phyloP scores from a whole-genome alignment of 2,329 filamentous ascomycete genomes.

The Hypoxylon sp. region DNA sequence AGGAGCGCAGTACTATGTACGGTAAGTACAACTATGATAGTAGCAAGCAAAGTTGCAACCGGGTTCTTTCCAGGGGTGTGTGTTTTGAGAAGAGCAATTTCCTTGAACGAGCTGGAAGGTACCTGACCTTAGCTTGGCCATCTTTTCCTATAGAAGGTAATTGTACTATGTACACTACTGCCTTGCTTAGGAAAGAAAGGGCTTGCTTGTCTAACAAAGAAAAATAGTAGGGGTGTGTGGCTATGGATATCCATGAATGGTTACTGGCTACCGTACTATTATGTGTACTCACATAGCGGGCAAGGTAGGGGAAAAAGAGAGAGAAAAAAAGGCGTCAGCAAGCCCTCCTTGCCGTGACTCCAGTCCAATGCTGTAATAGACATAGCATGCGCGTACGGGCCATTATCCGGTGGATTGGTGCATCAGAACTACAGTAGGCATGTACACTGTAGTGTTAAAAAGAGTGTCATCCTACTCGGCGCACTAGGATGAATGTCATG shows the following conservation, averaged over 20 bases:
- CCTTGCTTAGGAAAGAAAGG: not conserved
- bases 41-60: slow-evolving; percentile 26
- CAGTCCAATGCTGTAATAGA: not conserved
- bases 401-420: slow-evolving; percentile 34
- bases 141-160: slow-evolving; percentile 8
- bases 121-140: slow-evolving; percentile 4
- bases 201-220: not conserved
- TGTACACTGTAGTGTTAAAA: slow-evolving; percentile 5
- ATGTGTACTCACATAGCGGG: not conserved
- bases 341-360: slow-evolving; percentile 29
- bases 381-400: slow-evolving; percentile 14
- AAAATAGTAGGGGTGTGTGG: not conserved
- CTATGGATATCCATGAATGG: not conserved
- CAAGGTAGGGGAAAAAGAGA: not conserved
- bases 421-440: slow-evolving; percentile 18
- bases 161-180: slow-evolving; percentile 3
- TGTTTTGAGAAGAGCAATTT: slow-evolving; percentile 27
- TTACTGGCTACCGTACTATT: not conserved
- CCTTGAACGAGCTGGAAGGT: slow-evolving; percentile 20
- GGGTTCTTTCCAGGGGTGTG: slow-evolving; percentile 18
- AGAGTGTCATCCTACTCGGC: slow-evolving; percentile 29
- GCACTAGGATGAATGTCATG: slow-evolving; percentile 24
- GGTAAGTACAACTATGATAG: too few species aligned
- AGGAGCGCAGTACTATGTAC: slow-evolving; percentile 20
- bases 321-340: slow-evolving; percentile 11